phyloP scores from a whole-genome alignment of 345 rosid genomes.

The Eutrema heterophyllum region DNA sequence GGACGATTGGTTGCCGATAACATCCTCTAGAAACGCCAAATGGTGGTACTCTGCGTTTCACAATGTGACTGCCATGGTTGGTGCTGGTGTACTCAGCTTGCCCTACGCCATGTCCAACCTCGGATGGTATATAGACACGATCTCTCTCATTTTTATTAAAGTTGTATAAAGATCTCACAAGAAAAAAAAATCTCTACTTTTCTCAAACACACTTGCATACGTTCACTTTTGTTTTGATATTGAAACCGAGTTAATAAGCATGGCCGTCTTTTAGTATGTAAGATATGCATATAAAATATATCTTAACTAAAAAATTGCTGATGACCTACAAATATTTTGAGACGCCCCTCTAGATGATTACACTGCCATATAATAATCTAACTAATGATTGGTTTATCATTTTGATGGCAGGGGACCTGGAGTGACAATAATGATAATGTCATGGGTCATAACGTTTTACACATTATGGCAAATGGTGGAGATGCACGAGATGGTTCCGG shows the following conservation, averaged over 20 bases:
- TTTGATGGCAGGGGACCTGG: conserved; percentile 67
- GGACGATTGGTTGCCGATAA: conserved; percentile 73
- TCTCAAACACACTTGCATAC: neutral
- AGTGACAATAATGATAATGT: conserved; percentile 37
- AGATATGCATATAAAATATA: too few species aligned
- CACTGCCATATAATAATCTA: neutral
- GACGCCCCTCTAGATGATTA: neutral
- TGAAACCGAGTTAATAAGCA: neutral
- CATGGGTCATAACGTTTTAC: conserved; percentile 73
- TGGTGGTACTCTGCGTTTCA: conserved; percentile 96
- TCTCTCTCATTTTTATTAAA: neutral
- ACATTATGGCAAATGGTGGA: conserved; percentile 94
- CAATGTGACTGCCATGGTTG: conserved; percentile 90
- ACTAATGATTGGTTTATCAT: neutral
- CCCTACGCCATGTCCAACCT: conserved; percentile 80
- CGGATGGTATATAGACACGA: conserved; percentile 53
- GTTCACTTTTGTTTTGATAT: neutral
- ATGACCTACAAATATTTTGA: neutral
- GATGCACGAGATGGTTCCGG: conserved; percentile 81
- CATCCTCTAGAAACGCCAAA: conserved; percentile 63
- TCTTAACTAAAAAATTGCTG: neutral
- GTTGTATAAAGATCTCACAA: neutral
- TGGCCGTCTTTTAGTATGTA: neutral
- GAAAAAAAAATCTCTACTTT: neutral
- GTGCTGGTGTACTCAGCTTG: conserved; percentile 86